These are phyloP conservation scores for Microdochium paspali DNA, from an alignment of 2,329 filamentous ascomycete genomes.

Conservation along the genomic window DNA sequence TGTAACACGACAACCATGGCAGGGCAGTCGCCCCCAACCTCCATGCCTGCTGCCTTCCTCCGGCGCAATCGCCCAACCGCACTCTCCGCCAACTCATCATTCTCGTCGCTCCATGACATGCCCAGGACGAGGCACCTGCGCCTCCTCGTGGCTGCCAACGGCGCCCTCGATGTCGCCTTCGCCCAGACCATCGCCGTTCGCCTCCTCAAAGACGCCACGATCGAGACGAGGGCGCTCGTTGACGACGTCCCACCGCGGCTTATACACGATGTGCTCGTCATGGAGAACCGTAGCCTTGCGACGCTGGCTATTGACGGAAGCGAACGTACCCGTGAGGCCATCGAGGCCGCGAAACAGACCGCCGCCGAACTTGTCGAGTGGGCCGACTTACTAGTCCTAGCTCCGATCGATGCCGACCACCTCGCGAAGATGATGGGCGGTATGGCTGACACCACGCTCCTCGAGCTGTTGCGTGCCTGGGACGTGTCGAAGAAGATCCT, in stretches of 20 bases:
- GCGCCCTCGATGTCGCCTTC: slow-evolving; percentile 54
- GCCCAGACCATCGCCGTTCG: slow-evolving; percentile 57
- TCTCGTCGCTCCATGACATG: slow-evolving; percentile 25
- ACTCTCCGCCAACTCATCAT: slow-evolving; percentile 13
- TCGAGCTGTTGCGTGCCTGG: slow-evolving; percentile 79
- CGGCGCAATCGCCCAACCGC: not conserved
- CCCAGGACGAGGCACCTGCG: slow-evolving; percentile 38
- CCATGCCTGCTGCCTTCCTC: not conserved
- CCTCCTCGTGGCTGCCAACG: slow-evolving; percentile 57
- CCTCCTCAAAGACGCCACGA: slow-evolving; percentile 54
- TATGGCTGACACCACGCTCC: slow-evolving; percentile 68
- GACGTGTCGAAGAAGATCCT: slow-evolving; percentile 77
- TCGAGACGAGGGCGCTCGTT: slow-evolving; percentile 52
- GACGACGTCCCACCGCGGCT: slow-evolving; percentile 56
- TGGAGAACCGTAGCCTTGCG: slow-evolving; percentile 43
- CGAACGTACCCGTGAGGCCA: slow-evolving; percentile 25
- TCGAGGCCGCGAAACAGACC: slow-evolving; percentile 42
- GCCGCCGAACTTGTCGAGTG: slow-evolving; percentile 68
- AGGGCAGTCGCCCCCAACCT: not conserved
- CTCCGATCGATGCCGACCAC: slow-evolving; percentile 75
- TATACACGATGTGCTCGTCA: slow-evolving; percentile 51
- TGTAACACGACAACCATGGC: not conserved
- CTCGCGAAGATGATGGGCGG: slow-evolving; percentile 83
- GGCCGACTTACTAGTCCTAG: slow-evolving; percentile 79
- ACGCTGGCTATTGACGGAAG: slow-evolving; percentile 23